Conservation (phyloP, 2,329 filamentous ascomycete genomes). For the Fusarium penzigii region DNA sequence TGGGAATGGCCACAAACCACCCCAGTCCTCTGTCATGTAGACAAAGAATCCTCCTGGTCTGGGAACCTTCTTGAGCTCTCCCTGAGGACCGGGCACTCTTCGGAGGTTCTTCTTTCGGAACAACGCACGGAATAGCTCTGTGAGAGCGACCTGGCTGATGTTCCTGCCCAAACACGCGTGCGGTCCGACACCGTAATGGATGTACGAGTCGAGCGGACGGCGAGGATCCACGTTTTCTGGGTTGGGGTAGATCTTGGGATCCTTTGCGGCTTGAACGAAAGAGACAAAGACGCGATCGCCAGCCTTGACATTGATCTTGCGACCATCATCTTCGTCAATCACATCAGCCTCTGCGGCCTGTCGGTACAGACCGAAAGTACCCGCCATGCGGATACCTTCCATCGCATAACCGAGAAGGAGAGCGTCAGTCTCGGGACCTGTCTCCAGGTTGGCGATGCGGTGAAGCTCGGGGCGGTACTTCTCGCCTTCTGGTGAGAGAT, state of each 20-base stretch:
- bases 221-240: conserved; percentile 62
- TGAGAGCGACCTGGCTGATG: conserved; percentile 61
- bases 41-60: conserved; percentile 55
- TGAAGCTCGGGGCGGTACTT: conserved; percentile 62
- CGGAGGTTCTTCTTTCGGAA: conserved; percentile 62
- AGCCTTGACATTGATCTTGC: conserved; percentile 50
- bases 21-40: conserved; percentile 69
- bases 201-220: conserved; percentile 64
- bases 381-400: conserved; percentile 70
- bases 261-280: conserved; percentile 57
- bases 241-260: conserved; percentile 60
- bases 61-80: conserved; percentile 65
- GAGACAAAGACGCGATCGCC: conserved; percentile 65
- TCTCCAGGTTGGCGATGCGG: conserved; percentile 55
- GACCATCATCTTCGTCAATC: conserved; percentile 53
- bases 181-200: conserved; percentile 63
- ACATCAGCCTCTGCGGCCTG: conserved; percentile 48
- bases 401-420: conserved; percentile 68
- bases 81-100: conserved; percentile 63
- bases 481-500: conserved; percentile 59
- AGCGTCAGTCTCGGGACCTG: conserved; percentile 59
- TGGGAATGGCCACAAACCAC: conserved; percentile 48
- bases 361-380: conserved; percentile 62
- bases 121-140: conserved; percentile 67
- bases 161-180: conserved; percentile 64